Base-by-base conservation (phyloP, 148 eudicot genomes). In the Drosera capensis region DNA sequence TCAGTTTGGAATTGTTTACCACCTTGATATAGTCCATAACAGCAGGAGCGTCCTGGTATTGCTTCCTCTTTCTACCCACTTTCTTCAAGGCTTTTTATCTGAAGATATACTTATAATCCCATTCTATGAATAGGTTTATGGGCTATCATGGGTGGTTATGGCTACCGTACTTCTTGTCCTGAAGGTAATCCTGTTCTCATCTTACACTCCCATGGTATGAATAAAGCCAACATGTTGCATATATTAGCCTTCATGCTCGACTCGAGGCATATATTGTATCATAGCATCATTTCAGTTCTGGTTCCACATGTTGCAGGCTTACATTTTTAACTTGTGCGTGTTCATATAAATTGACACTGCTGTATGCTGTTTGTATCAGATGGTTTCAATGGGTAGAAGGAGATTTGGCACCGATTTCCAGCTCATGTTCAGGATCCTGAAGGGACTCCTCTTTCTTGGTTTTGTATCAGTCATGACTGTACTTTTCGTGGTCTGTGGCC, bases 341-440 rank as follows among this genome's bases (percentile, higher is more conserved):
- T 63, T 55, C 30, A 20, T 9, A 38, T 40, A 34, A 36, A 50
- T 55, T n/a, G 38, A 51, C 24, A 28, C 14, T 44, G 51, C 48
- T 55, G 39, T 34, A n/a, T 57, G 2, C 30, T 48, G 56, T 55
- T 54, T 39, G 34, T 52, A 40, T 44, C 77, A 90, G 97, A 63
- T 90, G 87, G 79, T 90, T 40, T 90, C 97, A 3, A 80, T 90
- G 87, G 97, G 94, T 23, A 88, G 97, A 70, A 68, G 97, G 52
- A 78, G 75, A 57, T 90, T 90, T 55, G 80, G 88, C 9, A 84
- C 95, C 15, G 97, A 90, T 56, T 90, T 90, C 55, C 97, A 90
- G 87, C 95, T 90, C 11, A 90, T 84, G 95, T 90, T 90, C 67
- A 73, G 97, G 69, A 80, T 90, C 56, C 79, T 90, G 26, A 90